phyloP scores from a whole-genome alignment of 2,329 filamentous ascomycete species.

The Pyrenophora tritici-repentis region DNA sequence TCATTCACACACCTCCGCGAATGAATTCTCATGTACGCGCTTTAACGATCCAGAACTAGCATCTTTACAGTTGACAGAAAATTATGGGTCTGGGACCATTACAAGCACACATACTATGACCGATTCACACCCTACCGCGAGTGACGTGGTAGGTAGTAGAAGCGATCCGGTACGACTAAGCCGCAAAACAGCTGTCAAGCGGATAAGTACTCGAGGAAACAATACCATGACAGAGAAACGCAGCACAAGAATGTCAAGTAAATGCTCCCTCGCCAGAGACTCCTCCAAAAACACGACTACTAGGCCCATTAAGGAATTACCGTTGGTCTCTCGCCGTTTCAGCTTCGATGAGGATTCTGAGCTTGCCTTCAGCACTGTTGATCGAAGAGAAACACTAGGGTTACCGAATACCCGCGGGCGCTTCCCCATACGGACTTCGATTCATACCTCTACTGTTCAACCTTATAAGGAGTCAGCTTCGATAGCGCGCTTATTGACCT shows the following conservation, averaged over 20 bases:
- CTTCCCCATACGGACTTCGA: too few species aligned
- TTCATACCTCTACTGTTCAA: too few species aligned
- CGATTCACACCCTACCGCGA: not conserved
- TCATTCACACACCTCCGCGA: too few species aligned
- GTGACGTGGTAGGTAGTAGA: not conserved
- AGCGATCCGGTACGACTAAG: not conserved
- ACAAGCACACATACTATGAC: not conserved
- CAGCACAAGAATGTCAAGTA: not conserved
- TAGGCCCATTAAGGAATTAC: too few species aligned
- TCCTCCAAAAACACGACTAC: not conserved
- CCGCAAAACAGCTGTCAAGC: conserved; percentile 1
- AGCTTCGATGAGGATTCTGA: conserved; percentile 4
- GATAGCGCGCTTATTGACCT: too few species aligned
- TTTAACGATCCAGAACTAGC: not conserved
- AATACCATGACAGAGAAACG: not conserved
- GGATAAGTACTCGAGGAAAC: not conserved
- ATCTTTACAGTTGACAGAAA: not conserved
- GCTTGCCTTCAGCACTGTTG: not conserved
- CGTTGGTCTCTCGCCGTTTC: not conserved
- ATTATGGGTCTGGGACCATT: not conserved
- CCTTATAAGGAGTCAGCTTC: too few species aligned
- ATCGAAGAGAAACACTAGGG: not conserved
- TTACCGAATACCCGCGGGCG: too few species aligned
- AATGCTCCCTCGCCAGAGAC: not conserved
- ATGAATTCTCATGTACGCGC: not conserved